Evolutionary conservation across 306 rosid species (phyloP), one percentile per base, ranked within the genome.

Genomic region (Cyamopsis tetragonoloba): DNA sequence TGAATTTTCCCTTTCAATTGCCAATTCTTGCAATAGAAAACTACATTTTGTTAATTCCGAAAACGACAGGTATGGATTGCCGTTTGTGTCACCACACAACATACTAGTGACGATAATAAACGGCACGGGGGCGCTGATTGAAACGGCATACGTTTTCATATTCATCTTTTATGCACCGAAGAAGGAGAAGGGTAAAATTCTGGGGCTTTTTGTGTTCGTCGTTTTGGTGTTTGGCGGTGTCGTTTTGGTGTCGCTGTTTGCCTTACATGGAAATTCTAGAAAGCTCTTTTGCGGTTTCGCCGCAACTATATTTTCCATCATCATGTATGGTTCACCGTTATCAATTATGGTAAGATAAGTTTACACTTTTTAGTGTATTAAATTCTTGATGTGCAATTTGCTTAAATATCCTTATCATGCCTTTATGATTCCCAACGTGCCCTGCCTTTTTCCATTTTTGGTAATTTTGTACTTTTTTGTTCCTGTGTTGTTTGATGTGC

Each of bases 241-340:
- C 27, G 96, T 83, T 19, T 18, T 92, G 18, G 73, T 89, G 8
- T 93, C 98, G 22, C 68, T 88, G 12, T 71, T 93, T 7, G 88
- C 90, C 0, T 69, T 93, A 10, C 81, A 85, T 30, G 76, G 74
- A 28, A 43, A 79, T 0, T 0, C n/a, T 27, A 76, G 97, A 18
- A 86, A 81, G 70, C 28, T 88, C 62, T 88, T 89, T 56, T 89
- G 91, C 2, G 98, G 98, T 60, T 57, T 84, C 3, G 91, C 84
- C 2, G 80, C 96, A 9, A 62, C 89, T 1, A 27, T 93, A 27
- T 88, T 86, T 59, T 89, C 98, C 70, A 86, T 93, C 67, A 41
- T 86, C 81, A 93, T 93, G 98, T 93, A 88, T 37, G 88, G 82
- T 59, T 89, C 97, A 2, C 98, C 98, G 0, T 86, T 93, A 43